Conservation (phyloP, 441 rosid genomes). For the Populus hybrid region DNA sequence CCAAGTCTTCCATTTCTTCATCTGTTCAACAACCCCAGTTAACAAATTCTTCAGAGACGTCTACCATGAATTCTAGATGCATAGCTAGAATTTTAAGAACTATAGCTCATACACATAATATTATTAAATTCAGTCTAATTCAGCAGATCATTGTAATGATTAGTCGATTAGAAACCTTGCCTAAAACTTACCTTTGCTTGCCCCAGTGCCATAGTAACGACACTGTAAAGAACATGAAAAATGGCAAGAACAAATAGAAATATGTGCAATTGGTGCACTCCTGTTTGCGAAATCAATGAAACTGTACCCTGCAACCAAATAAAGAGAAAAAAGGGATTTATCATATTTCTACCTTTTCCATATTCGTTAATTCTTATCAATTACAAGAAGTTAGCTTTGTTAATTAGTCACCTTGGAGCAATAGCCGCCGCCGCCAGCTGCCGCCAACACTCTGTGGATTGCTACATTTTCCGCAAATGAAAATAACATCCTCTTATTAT, state of each 20-base stretch:
- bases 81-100: too few species aligned
- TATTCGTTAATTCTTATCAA: not conserved
- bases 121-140: too few species aligned
- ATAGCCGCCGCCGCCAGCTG: slow-evolving; percentile 31
- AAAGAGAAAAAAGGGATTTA: not conserved
- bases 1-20: slow-evolving; percentile 59
- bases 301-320: slow-evolving; percentile 28
- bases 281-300: slow-evolving; percentile 45
- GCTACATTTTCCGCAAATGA: slow-evolving; percentile 21
- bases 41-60: not conserved
- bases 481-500: slow-evolving; percentile 31
- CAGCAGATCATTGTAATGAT: too few species aligned
- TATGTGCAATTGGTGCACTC: slow-evolving; percentile 60
- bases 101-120: not conserved
- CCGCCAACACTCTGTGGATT: slow-evolving; percentile 44
- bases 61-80: not conserved
- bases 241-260: slow-evolving; percentile 62
- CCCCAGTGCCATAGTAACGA: slow-evolving; percentile 45
- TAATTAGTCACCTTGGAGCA: slow-evolving; percentile 15
- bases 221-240: slow-evolving; percentile 52
- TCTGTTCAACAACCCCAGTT: slow-evolving; percentile 23
- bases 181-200: slow-evolving; percentile 42
- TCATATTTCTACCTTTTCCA: too few species aligned
- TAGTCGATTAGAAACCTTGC: too few species aligned
- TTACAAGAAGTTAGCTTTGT: too few species aligned